Conservation (phyloP, 2,329 filamentous ascomycete genomes). For the Mariannaea sp. region DNA sequence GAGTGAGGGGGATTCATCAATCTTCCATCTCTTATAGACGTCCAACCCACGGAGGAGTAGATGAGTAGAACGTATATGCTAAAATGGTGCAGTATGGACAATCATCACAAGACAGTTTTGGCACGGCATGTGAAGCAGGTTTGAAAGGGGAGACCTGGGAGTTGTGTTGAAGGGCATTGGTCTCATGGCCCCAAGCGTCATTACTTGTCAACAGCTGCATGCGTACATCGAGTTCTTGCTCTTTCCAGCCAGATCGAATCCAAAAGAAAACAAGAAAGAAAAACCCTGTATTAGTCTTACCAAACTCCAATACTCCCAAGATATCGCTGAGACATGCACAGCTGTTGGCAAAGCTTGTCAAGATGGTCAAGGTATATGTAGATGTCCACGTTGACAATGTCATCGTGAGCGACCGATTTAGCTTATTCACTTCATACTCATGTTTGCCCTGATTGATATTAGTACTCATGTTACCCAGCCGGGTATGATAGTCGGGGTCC, state of each 20-base stretch:
- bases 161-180: neutral
- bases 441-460: constrained; percentile 43
- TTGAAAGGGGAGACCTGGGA: neutral
- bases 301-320: constrained; percentile 29
- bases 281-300: constrained; percentile 16
- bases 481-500: constrained; percentile 41
- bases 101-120: neutral
- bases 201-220: constrained; percentile 24
- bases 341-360: neutral
- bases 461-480: constrained; percentile 34
- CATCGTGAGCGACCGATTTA: neutral
- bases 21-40: constrained; percentile 61
- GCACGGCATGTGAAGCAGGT: neutral
- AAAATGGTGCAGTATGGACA: constrained; percentile 46
- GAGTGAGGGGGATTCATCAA: constrained; percentile 56
- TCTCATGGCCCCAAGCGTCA: constrained; percentile 18
- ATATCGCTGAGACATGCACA: neutral
- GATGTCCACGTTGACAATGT: neutral
- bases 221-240: constrained; percentile 9
- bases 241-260: neutral
- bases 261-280: constrained; percentile 12
- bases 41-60: constrained; percentile 56
- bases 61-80: constrained; percentile 59
- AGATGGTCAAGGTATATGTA: neutral
- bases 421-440: constrained; percentile 43